Evolutionary conservation across 2,329 filamentous ascomycete species (phyloP).

Genomic region (Gyromitra esculenta): DNA sequence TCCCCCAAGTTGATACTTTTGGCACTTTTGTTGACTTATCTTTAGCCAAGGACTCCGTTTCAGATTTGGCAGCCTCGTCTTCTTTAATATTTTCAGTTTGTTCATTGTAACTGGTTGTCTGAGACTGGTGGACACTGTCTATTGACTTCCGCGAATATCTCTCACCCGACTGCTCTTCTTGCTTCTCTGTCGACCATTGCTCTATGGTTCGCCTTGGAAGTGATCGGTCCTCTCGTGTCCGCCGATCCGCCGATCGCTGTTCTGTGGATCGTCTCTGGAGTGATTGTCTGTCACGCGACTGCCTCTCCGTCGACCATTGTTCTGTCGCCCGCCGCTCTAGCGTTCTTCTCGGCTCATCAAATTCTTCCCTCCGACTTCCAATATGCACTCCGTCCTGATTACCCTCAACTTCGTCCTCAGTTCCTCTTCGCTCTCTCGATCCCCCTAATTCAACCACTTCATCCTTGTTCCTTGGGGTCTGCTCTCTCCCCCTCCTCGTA

Average conservation of each 20-base stretch:
- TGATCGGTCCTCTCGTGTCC: conserved; percentile 8
- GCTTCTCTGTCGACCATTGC: conserved; percentile 17
- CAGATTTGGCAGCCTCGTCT: conserved; percentile 2
- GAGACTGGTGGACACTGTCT: conserved; percentile 16
- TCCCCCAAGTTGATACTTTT: conserved; percentile 23
- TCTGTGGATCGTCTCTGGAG: conserved; percentile 34
- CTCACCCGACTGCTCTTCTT: conserved; percentile 11
- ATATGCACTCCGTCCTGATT: conserved; percentile 5
- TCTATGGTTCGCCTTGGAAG: conserved; percentile 11
- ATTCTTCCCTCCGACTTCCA: neutral
- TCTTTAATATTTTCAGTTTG: conserved; percentile 1
- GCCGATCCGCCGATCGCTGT: neutral
- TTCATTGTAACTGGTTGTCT: neutral
- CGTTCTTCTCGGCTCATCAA: neutral
- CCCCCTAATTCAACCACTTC: neutral
- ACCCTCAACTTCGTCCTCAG: neutral
- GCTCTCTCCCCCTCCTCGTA: conserved; percentile 20
- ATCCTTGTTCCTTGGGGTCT: neutral
- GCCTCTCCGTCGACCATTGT: neutral
- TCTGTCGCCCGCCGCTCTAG: conserved; percentile 29
- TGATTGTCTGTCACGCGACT: neutral
- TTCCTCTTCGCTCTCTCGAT: neutral
- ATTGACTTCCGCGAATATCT: conserved; percentile 39
- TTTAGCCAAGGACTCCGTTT: conserved; percentile 6
- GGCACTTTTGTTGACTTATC: conserved; percentile 14